These are phyloP conservation scores for Aspergillus sp. DNA, from an alignment of 2,329 filamentous ascomycete genomes.

Conservation along the genomic window DNA sequence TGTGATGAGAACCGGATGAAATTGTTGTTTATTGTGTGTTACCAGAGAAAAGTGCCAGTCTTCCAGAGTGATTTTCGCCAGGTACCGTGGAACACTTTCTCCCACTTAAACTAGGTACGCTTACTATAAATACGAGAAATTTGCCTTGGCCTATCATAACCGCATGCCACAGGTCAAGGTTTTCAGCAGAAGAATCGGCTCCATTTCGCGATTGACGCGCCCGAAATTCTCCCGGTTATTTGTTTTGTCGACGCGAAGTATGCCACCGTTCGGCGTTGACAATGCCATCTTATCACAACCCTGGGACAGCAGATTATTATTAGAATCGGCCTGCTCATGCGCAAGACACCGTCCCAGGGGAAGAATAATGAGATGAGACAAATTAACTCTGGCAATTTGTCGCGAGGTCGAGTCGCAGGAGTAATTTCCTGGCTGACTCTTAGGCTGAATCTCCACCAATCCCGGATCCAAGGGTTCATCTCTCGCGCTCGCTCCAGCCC, in stretches of 20 bases:
- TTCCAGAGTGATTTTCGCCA: background rate
- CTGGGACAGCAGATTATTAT: background rate
- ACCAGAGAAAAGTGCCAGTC: background rate
- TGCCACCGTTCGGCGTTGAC: background rate
- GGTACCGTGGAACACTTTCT: conserved; percentile 4
- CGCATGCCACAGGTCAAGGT: background rate
- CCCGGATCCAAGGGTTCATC: conserved; percentile 10
- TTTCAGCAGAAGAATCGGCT: background rate
- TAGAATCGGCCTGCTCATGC: background rate
- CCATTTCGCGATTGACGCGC: conserved; percentile 1
- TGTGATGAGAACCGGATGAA: background rate
- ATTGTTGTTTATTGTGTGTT: background rate
- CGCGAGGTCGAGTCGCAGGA: background rate
- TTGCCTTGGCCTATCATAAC: conserved; percentile 6
- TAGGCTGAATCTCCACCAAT: conserved; percentile 16
- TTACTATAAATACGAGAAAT: conserved; percentile 10
- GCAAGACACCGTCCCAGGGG: background rate
- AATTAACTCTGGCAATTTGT: background rate
- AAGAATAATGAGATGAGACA: background rate
- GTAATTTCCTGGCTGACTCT: conserved; percentile 10
- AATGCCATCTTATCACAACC: background rate
- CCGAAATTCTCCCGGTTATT: conserved; percentile 7
- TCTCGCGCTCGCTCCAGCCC: conserved; percentile 4
- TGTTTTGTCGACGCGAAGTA: background rate
- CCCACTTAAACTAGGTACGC: background rate